Evolutionary conservation across 306 rosid genomes (phyloP), one percentile per base, ranked within the genome.

Genomic region (Cicer bijugum): DNA sequence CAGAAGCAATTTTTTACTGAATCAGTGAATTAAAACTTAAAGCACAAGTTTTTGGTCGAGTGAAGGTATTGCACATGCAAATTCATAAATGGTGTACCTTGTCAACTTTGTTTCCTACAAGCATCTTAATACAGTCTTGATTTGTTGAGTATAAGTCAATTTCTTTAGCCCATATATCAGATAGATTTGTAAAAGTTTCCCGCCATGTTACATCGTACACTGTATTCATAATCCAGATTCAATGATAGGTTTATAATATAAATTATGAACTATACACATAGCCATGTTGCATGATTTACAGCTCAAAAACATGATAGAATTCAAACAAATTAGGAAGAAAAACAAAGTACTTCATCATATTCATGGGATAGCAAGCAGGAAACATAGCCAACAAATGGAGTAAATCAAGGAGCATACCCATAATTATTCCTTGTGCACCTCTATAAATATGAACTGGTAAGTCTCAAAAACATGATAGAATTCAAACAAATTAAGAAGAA

Each of bases 151-250:
- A 87, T 7, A 88, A 44, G 71, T 88, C 96, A 72, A 85, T 88
- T 82, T 90, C 96, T 72, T 90, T 90, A 33, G 90, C 93, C 96
- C 96, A 90, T 74, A 90, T 87, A 69, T 90, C 96, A 69, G 96
- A 88, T 58, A 90, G 85, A 75, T 90, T 88, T 12, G 96, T 88
- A 75, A 90, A 90, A 9, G 90, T 88, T 5, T 86, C 93, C 46
- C 89, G 71, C 11, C 93, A 79, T 0, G 93, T 90, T 12, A 88
- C 93, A 70, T 90, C 93, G 14, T 86, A 90, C 37, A 90, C 96
- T 90, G 86, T 38, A 85, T 56, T 38, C 67, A 83, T 11, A 75
- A 57, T 1, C 63, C 75, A 77, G 70, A 61, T 66, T 73, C 35
- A 67, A 3, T 67, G 71, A 67, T 35, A 56, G 12, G 61, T 50